phyloP scores from a whole-genome alignment of 208 protist species.

The Naegleria lovaniensis region DNA sequence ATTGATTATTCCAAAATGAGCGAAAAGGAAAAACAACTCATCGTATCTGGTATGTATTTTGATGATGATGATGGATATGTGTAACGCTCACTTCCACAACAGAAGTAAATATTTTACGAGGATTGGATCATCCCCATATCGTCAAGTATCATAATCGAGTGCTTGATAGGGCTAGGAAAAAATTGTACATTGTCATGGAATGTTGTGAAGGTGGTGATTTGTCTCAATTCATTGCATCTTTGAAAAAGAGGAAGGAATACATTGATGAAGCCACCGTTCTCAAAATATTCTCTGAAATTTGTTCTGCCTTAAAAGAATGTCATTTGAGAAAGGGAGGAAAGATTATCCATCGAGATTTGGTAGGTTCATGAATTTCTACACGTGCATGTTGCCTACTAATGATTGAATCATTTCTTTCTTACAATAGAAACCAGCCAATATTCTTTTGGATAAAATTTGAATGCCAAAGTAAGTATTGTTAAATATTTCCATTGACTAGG shows the following conservation, averaged over 20 bases:
- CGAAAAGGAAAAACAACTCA: slow-evolving; percentile 71
- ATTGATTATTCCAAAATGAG: slow-evolving; percentile 67
- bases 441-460: slow-evolving; percentile 36
- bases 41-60: slow-evolving; percentile 46
- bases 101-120: slow-evolving; percentile 76
- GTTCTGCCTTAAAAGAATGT: slow-evolving; percentile 56
- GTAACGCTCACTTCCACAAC: background rate
- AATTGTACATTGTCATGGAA: slow-evolving; percentile 76
- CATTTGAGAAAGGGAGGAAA: slow-evolving; percentile 51
- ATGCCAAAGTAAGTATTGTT: slow-evolving; percentile 28
- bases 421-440: slow-evolving; percentile 43
- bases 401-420: background rate
- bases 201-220: slow-evolving; percentile 70
- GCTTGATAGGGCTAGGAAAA: slow-evolving; percentile 52
- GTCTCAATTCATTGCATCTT: slow-evolving; percentile 48
- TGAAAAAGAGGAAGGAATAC: slow-evolving; percentile 33
- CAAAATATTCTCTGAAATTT: slow-evolving; percentile 57
- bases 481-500: too few relatives aligned
- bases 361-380: background rate
- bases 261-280: slow-evolving; percentile 49
- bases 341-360: background rate
- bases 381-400: background rate
- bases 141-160: slow-evolving; percentile 73
- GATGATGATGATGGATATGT: background rate
- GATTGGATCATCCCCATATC: slow-evolving; percentile 64